phyloP scores from a whole-genome alignment of 108 stramenopile genomes.

The Asterionellopsis glacialis region DNA sequence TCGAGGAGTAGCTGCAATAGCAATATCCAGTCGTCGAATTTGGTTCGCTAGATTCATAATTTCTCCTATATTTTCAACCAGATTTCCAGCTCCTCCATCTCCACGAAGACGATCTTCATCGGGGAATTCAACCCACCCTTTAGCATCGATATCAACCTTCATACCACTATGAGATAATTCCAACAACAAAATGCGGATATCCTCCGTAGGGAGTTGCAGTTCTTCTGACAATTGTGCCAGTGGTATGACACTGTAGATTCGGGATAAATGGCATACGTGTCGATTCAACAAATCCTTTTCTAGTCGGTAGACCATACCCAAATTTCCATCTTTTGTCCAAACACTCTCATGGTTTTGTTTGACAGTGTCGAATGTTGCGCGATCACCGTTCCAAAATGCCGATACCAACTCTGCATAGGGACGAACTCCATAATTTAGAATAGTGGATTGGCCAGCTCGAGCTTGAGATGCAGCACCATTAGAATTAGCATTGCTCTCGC shows the following conservation, averaged over 20 bases:
- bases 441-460: too few species aligned
- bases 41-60: constrained; percentile 37
- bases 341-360: neutral
- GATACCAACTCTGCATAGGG: neutral
- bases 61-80: constrained; percentile 25
- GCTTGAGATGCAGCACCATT: neutral
- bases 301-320: constrained; percentile 22
- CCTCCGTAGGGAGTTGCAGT: constrained; percentile 11
- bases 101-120: neutral
- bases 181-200: neutral
- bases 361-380: neutral
- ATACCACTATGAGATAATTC: constrained; percentile 11
- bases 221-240: constrained; percentile 16
- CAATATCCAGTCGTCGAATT: constrained; percentile 52
- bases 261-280: constrained; percentile 20
- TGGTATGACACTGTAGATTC: constrained; percentile 27
- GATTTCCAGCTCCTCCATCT: neutral
- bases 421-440: too few species aligned
- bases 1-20: constrained; percentile 34
- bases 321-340: constrained; percentile 23
- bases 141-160: neutral
- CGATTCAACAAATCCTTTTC: constrained; percentile 15
- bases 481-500: neutral
- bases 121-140: constrained; percentile 19
- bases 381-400: neutral